Evolutionary conservation across 768 basidiomycete species (phyloP), one percentile per base, ranked within the genome.

Genomic region (Cystobasidium tubakii): DNA sequence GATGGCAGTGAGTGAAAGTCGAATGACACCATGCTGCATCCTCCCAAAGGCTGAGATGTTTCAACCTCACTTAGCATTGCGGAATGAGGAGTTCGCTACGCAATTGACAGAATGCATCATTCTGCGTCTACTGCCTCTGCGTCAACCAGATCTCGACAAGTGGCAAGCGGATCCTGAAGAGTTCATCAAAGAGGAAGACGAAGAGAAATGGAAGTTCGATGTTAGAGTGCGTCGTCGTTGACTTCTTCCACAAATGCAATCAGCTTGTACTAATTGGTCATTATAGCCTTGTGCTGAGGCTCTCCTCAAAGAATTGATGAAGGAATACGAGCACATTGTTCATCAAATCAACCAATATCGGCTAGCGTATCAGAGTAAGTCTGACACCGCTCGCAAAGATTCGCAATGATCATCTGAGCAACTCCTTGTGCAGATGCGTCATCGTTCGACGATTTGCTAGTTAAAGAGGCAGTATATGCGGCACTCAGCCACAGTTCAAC

Each of bases 131-230:
- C 88, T 99, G 80, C 91, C 91, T 15, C 83, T 99, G 55, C 89
- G 89, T 67, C 85, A 89, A 4, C 82, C 85, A 0, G 95, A 97
- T 80, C 84, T 97, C 12, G 87, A 91, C 76, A 85, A 85, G 3
- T 92, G 94, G 90, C 84, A 88, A 82, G 84, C 85, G 19, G 91
- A 94, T 79, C 92, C 94, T 0, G 95, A 99, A 83, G 91, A 94
- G 77, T 99, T 92, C 91, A 86, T 95, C 13, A 90, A 91, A 74
- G 81, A 87, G 12, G 92, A 97, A 81, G 42, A 87, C 53, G 92
- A 94, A 44, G 87, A 90, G 73, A 67, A 67, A 15, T 97, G 94
- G 93, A 89, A 93, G 77, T 97, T 86, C 78, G 92, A 95, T 78
- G 86, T 96, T 74, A 85, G 95, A 76, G 93, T 95, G 78, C 33